Conservation (phyloP, 257 asterid genomes). For the Jacaranda mimosifolia region DNA sequence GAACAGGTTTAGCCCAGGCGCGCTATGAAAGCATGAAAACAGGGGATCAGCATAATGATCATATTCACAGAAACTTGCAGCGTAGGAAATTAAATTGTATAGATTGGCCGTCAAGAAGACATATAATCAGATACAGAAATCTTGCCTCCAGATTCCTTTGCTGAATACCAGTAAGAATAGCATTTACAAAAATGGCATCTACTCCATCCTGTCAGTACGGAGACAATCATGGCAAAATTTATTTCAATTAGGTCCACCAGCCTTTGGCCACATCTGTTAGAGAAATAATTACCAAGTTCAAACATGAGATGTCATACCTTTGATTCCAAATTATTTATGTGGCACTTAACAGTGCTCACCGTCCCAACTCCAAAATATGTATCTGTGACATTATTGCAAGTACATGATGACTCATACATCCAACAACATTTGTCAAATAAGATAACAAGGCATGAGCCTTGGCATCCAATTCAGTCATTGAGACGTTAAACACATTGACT, state of each 20-base stretch:
- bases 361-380: conserved; percentile 91
- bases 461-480: conserved; percentile 18
- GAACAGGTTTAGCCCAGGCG: conserved; percentile 87
- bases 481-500: conserved; percentile 2
- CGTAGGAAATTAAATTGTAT: conserved; percentile 6
- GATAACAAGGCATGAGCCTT: conserved; percentile 19
- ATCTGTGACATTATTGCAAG: conserved; percentile 58
- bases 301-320: conserved; percentile 52
- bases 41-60: conserved; percentile 27
- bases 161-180: conserved; percentile 82
- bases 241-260: conserved; percentile 14
- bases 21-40: conserved; percentile 51
- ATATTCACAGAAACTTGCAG: neutral
- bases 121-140: conserved; percentile 28
- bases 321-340: conserved; percentile 73
- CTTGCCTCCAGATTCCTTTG: conserved; percentile 93
- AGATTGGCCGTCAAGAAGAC: conserved; percentile 18
- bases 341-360: conserved; percentile 74
- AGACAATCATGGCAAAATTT: neutral
- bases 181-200: conserved; percentile 93
- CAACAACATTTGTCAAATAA: neutral
- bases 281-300: conserved; percentile 20
- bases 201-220: conserved; percentile 61
- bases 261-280: neutral
- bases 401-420: conserved; percentile 5